Evolutionary conservation across 2,329 filamentous ascomycete species (phyloP), one percentile per base, ranked within the genome.

Genomic region (Domatiomyces catenatus): DNA sequence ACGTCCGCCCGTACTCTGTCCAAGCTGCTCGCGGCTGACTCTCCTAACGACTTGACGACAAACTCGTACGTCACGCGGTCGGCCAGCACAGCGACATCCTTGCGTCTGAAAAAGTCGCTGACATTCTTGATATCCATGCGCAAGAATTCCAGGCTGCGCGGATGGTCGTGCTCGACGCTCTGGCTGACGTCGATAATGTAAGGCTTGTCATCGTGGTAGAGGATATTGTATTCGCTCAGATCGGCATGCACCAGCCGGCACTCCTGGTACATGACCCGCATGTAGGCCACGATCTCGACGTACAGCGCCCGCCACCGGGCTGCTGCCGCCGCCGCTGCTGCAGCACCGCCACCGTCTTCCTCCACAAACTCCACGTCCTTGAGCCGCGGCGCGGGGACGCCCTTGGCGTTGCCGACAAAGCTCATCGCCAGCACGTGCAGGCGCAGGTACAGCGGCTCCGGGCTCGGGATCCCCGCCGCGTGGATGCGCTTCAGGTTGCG

Each of bases 111-210:
- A 69, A 94, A 98, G 66, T 94, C 87, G 19, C 81, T 84, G 1
- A 94, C 80, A 63, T 98, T 98, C 74, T 95, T 96, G 68, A 98
- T 88, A 64, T 98, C 92, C 89, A 95, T 96, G 32, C 92, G 82
- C 60, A 98, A 68, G 64, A 98, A 98, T 64, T 96, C 90, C 26
- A 94, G 75, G 1, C 86, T 90, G 52, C 86, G 79, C 0, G 92
- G 92, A 66, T 98, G 92, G 60, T 96, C 90, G 59, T 93, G 89
- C 71, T 96, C 93, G 18, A 98, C 92, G 63, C 85, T 92, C 70
- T 98, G 92, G 50, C 87, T 94, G 44, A 98, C 92, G 67, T 98
- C 92, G 66, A 98, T 98, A 62, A 98, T 84, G 73, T 86, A 94
- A 0, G 95, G 78, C 60, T 79, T 80, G 52, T 79, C 74, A 51